Evolutionary conservation across 306 rosid species (phyloP).

Genomic region (Vigna angularis): DNA sequence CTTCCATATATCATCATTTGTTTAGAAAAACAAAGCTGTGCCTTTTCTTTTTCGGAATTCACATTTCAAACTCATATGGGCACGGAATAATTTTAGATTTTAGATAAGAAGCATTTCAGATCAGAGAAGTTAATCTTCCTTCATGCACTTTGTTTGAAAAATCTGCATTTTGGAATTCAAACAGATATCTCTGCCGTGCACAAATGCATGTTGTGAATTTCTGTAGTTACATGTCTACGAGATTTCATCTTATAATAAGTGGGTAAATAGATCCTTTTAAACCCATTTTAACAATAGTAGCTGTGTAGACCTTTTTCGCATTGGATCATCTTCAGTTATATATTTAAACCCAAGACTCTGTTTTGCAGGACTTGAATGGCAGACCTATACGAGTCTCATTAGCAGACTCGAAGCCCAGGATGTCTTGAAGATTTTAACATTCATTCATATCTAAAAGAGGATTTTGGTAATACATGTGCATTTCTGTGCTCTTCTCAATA

Average conservation of each 20-base stretch:
- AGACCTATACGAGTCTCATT: constrained; percentile 74
- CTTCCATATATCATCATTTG: too few relatives aligned
- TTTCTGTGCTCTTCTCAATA: constrained; percentile 22
- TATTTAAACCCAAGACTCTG: constrained; percentile 11
- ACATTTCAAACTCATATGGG: not conserved
- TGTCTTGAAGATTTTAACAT: constrained; percentile 55
- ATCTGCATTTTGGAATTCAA: not conserved
- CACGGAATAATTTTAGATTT: too few relatives aligned
- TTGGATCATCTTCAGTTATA: not conserved
- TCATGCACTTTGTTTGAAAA: not conserved
- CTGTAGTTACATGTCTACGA: not conserved
- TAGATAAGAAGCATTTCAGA: not conserved
- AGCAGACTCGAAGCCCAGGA: constrained; percentile 81
- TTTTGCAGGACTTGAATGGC: constrained; percentile 81
- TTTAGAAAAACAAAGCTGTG: not conserved
- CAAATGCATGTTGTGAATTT: not conserved
- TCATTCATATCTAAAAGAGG: constrained; percentile 37
- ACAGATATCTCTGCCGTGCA: too few relatives aligned
- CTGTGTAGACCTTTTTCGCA: not conserved
- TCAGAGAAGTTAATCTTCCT: not conserved
- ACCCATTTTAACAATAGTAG: too few relatives aligned
- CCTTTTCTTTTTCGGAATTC: constrained; percentile 22
- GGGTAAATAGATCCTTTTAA: not conserved
- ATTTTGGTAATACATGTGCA: constrained; percentile 34
- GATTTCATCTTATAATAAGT: not conserved